A percentile compares a stretch with the other conserved stretches of the same genome.
Evolutionary conservation across 495 filamentous ascomycete genomes (phyloP).

Genomic region (Baudoinia panamericana): DNA sequence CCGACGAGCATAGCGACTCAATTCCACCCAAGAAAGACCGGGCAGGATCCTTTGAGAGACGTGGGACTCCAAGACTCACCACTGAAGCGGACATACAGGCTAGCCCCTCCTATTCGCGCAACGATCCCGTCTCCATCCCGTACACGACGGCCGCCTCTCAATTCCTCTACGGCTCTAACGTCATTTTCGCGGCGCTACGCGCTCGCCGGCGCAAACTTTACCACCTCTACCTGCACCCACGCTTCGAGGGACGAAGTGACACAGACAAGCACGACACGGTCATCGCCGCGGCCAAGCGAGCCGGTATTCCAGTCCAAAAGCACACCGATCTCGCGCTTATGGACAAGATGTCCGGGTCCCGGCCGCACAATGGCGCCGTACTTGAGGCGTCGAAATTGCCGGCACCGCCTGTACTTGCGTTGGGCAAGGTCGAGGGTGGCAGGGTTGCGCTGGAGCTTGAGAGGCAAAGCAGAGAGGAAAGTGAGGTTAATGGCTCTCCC

Average conservation of each 20-base stretch:
- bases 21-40: no score
- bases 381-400: conserved; percentile 79
- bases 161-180: conserved; percentile 75
- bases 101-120: conserved; percentile 1
- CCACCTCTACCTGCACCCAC: conserved; percentile 66
- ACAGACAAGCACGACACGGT: conserved; percentile 35
- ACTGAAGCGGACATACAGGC: background rate
- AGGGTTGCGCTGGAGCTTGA: conserved; percentile 38
- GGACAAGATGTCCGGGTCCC: conserved; percentile 68
- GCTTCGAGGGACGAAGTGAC: conserved; percentile 22
- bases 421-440: conserved; percentile 36
- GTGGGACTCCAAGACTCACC: background rate
- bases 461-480: conserved; percentile 62
- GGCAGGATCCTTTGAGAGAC: no score
- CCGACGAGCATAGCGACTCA: no score
- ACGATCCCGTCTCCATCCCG: conserved; percentile 36
- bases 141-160: conserved; percentile 79
- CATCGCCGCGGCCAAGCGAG: conserved; percentile 44
- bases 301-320: conserved; percentile 42
- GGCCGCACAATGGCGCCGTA: conserved; percentile 84
- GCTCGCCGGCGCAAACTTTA: conserved; percentile 59
- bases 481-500: conserved; percentile 48
- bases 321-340: conserved; percentile 49
- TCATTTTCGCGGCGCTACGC: conserved; percentile 69
- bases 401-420: conserved; percentile 49